Percentiles rank a stretch among this genome's conserved stretches.
Conservation (phyloP, 257 asterid genomes). For the Solanum paucissectum region DNA sequence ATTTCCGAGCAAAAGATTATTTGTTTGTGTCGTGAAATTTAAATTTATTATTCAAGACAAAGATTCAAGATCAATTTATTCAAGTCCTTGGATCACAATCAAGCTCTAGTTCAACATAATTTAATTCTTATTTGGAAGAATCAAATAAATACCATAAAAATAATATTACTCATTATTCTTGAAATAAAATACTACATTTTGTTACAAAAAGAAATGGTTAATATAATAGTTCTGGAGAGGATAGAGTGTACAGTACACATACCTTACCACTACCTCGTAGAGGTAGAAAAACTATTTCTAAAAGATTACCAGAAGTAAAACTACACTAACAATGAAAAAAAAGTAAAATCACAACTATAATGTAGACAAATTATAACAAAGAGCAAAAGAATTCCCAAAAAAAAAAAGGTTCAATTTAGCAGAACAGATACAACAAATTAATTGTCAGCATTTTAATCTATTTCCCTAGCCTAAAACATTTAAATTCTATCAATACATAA, state of each 20-base stretch:
- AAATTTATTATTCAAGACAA: not conserved
- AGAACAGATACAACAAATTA: constrained; percentile 1
- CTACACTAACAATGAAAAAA: not conserved
- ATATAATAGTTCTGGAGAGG: no score
- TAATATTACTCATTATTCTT: not conserved
- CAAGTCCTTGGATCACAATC: not conserved
- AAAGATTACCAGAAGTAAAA: not conserved
- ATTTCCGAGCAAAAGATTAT: not conserved
- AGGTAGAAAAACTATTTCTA: no score
- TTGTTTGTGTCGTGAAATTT: not conserved
- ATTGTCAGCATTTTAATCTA: constrained; percentile 16
- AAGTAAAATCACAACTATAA: not conserved
- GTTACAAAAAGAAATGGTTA: not conserved
- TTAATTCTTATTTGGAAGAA: not conserved
- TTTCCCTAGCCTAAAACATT: not conserved
- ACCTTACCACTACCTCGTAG: no score
- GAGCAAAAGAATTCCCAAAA: not conserved
- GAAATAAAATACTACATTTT: not conserved
- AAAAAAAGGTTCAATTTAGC: not conserved
- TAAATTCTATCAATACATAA: not conserved
- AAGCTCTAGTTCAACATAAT: not conserved
- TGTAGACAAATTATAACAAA: not conserved
- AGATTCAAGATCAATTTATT: not conserved
- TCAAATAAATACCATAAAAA: not conserved
- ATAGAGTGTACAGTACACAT: no score